Evolutionary conservation across 768 basidiomycete genomes (phyloP).

Genomic region (Hirschioporus abietinus): DNA sequence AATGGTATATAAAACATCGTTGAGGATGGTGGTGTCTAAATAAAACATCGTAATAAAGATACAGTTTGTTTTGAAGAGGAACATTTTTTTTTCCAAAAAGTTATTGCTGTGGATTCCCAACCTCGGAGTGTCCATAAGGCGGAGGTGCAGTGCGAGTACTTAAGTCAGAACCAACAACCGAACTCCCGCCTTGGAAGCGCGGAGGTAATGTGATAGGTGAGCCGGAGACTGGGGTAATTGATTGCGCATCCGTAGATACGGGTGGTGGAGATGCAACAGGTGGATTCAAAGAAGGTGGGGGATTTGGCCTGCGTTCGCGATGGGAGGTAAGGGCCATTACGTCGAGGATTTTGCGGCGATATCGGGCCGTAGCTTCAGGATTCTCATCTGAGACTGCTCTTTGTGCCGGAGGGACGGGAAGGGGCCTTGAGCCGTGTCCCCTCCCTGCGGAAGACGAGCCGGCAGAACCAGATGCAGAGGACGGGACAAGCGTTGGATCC

Average conservation of each 20-base stretch:
- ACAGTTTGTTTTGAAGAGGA: no score
- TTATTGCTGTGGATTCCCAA: not conserved
- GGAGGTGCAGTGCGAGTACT: not conserved
- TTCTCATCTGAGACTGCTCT: not conserved
- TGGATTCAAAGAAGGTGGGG: no score
- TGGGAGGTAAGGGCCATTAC: not conserved
- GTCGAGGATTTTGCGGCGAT: not conserved
- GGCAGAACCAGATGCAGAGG: not conserved
- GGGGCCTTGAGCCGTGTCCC: not conserved
- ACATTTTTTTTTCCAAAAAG: no score
- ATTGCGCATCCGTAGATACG: not conserved
- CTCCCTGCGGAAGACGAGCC: not conserved
- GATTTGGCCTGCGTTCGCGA: no score
- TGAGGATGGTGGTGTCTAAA: no score
- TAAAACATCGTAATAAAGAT: no score
- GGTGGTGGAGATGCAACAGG: not conserved
- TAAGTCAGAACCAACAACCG: not conserved
- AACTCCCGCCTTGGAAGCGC: not conserved
- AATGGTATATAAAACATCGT: no score
- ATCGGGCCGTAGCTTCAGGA: not conserved
- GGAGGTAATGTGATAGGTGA: not conserved
- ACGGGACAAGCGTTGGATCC: not conserved
- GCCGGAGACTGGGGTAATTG: not conserved
- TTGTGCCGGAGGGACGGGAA: not conserved
- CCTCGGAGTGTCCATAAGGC: not conserved